A percentile compares a stretch with the other conserved stretches of the same genome.
These are phyloP conservation scores for Lithospermum erythrorhizon DNA, from an alignment of 257 asterid species.

Conservation along the genomic window DNA sequence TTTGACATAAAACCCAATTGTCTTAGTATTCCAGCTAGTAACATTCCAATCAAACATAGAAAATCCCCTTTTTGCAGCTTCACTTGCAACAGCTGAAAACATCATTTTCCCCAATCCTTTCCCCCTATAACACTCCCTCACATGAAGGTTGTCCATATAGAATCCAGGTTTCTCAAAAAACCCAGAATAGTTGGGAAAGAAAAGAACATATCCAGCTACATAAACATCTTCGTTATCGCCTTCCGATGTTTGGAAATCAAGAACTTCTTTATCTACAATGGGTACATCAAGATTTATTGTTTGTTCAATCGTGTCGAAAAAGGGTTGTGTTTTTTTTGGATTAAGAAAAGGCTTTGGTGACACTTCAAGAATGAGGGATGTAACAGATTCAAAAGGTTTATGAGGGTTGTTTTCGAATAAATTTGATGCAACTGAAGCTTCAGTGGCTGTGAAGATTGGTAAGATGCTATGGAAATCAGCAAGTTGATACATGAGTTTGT, in stretches of 20 bases:
- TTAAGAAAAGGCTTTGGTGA: conserved; percentile 28
- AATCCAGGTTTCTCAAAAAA: conserved; percentile 9
- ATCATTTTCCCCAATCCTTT: conserved; percentile 12
- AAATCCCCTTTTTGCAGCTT: conserved; percentile 11
- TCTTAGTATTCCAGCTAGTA: conserved; percentile 9
- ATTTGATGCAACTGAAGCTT: conserved; percentile 36
- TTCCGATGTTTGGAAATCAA: not conserved
- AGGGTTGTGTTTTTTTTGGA: not conserved
- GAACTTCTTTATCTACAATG: conserved; percentile 3
- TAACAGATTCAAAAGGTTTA: conserved; percentile 45
- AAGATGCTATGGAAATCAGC: conserved; percentile 45
- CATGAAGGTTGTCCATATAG: conserved; percentile 11
- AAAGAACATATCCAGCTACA: conserved; percentile 12
- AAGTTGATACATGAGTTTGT: conserved; percentile 58
- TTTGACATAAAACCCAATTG: conserved; percentile 4
- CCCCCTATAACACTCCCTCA: conserved; percentile 14
- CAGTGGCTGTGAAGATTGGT: conserved; percentile 31
- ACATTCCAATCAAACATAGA: conserved; percentile 14
- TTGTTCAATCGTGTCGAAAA: conserved; percentile 6
- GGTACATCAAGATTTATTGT: not conserved
- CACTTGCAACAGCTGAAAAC: conserved; percentile 11
- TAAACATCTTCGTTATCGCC: not conserved
- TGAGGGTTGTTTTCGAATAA: conserved; percentile 38
- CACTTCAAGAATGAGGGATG: conserved; percentile 41
- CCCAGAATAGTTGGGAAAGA: conserved; percentile 13